A percentile compares a stretch with the other conserved stretches of the same genome.
These are phyloP conservation scores for Chlorella sp. DNA, from an alignment of 139 green algal species.

Conservation along the genomic window DNA sequence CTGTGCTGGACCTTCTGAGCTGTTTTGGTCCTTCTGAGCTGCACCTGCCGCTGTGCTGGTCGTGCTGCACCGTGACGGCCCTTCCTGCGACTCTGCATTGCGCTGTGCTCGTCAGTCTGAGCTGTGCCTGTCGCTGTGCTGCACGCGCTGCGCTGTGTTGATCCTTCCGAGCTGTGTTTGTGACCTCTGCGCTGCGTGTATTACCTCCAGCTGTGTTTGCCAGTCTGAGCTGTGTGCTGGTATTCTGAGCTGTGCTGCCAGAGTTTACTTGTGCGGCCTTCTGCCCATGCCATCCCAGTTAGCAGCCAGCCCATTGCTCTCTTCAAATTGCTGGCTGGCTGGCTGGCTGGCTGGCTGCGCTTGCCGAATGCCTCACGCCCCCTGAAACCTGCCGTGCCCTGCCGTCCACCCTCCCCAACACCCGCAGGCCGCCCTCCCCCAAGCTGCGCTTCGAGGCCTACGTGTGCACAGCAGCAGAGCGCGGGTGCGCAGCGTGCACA, in stretches of 20 bases:
- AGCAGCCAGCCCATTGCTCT: background rate
- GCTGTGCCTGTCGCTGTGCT: too few relatives aligned
- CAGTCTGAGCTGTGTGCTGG: too few relatives aligned
- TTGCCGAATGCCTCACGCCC: background rate
- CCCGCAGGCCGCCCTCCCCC: constrained; percentile 41
- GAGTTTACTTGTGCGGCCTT: background rate
- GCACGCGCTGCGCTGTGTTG: too few relatives aligned
- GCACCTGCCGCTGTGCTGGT: too few relatives aligned
- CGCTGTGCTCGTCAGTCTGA: too few relatives aligned
- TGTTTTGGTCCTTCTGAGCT: too few relatives aligned
- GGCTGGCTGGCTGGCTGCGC: background rate
- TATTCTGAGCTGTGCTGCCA: too few relatives aligned
- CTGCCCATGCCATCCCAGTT: background rate
- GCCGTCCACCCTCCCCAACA: constrained; percentile 49
- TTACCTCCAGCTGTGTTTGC: too few relatives aligned
- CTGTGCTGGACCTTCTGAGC: background rate
- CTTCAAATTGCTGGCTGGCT: background rate
- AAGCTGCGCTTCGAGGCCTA: constrained; percentile 76
- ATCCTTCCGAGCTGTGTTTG: too few relatives aligned
- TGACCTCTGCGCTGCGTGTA: too few relatives aligned
- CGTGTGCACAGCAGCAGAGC: constrained; percentile 88
- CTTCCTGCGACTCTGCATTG: too few relatives aligned
- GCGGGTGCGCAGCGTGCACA: constrained; percentile 18
- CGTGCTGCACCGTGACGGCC: too few relatives aligned
- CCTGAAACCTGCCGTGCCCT: background rate